Evolutionary conservation across 2,329 filamentous ascomycete species (phyloP), one percentile per base, ranked within the genome.

Genomic region (Botrytis sinoallii): DNA sequence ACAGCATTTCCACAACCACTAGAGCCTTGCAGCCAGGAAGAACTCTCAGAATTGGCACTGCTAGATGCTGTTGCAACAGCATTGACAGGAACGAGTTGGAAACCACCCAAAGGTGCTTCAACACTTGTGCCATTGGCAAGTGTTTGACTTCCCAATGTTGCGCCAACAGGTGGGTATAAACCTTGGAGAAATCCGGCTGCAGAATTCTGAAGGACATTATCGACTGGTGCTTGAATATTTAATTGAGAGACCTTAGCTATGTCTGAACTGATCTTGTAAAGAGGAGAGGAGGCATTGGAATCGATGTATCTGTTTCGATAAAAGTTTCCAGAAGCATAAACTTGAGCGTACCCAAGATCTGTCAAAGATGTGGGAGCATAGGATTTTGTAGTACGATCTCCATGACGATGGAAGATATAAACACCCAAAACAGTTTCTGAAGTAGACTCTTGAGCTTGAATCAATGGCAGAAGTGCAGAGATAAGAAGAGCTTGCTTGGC

Each of bases 351-450:
- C 46, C 95, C 95, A 70, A 97, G 87, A 74, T 91, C 87, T 20
- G 95, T 97, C 81, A 98, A 84, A 77, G 88, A 87, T 42, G 93
- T 89, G 20, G 92, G 92, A 64, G 90, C 85, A 76, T 89, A 89
- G 29, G 89, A 86, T 84, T 97, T 97, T 76, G 93, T 84, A 0
- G 94, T 95, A 73, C 95, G 90, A 83, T 98, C 95, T 74, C 95
- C 95, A 84, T 98, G 95, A 64, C 95, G 92, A 78, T 93, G 90
- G 85, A 97, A 97, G 83, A 97, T 90, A 83, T 95, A 96, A 64
- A 91, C 90, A 70, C 94, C 94, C 25, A 97, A 86, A 42, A 81
- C 76, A 1, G 80, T 82, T 73, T 81, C 79, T 44, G 79, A 73
- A 14, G 79, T 79, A 35, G 80, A 81, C 68, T 81, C 79, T 40